A percentile compares a stretch with the other conserved stretches of the same genome.
Conservation (phyloP, 2,329 filamentous ascomycete genomes). For the Cercospora brassicicola region DNA sequence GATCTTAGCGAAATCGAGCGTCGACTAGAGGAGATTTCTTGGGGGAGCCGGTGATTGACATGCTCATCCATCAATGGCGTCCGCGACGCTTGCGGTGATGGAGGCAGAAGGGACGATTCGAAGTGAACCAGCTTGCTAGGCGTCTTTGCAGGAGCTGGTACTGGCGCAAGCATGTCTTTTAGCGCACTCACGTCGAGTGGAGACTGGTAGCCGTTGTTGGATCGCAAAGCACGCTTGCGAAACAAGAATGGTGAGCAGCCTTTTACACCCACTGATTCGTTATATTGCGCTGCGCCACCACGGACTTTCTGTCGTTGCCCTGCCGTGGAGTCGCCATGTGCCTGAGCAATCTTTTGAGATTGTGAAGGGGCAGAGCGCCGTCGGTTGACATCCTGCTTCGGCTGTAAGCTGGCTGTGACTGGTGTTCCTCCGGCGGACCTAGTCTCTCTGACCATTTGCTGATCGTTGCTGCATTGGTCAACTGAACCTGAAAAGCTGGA, state of each 20-base stretch:
- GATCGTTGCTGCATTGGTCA: not conserved
- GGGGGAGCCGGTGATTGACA: conserved; percentile 23
- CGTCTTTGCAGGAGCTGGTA: conserved; percentile 10
- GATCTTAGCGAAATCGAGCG: conserved; percentile 25
- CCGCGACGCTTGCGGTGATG: not conserved
- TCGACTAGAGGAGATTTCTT: conserved; percentile 1
- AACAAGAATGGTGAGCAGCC: conserved; percentile 34
- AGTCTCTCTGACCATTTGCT: not conserved
- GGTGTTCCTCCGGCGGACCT: not conserved
- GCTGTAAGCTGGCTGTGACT: not conserved
- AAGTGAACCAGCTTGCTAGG: conserved; percentile 6
- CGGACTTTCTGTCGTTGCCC: conserved; percentile 3
- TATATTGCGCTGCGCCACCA: conserved; percentile 12
- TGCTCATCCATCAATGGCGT: conserved; percentile 26
- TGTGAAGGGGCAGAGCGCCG: conserved; percentile 22
- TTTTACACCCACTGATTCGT: conserved; percentile 12
- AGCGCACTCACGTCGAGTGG: not conserved
- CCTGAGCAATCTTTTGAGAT: conserved; percentile 12
- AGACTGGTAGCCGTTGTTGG: conserved; percentile 7
- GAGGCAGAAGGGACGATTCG: conserved; percentile 7
- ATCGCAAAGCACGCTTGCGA: conserved; percentile 28
- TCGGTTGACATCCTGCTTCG: not conserved
- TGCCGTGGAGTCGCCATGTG: not conserved
- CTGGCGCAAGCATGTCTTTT: not conserved
- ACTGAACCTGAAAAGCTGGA: not conserved